phyloP scores from a whole-genome alignment of 139 green algal species.

The Raphidocelis subcapitata region DNA sequence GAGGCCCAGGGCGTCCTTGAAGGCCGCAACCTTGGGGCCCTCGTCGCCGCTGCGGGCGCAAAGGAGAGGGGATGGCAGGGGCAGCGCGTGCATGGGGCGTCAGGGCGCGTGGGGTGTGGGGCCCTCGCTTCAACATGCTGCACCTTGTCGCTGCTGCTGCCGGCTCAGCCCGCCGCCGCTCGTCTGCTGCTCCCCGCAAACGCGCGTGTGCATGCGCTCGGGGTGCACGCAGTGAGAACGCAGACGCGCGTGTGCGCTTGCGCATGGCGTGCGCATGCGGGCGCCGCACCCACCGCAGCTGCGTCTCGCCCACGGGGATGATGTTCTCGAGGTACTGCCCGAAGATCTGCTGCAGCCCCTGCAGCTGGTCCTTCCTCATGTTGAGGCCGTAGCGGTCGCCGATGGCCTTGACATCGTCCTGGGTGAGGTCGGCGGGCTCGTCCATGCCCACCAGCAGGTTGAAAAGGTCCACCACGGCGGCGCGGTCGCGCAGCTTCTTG shows the following conservation, averaged over 20 bases:
- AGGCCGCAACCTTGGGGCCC: slow-evolving; percentile 54
- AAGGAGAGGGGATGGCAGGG: too few relatives aligned
- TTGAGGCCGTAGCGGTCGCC: slow-evolving; percentile 75
- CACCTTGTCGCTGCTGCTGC: too few relatives aligned
- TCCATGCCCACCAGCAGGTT: slow-evolving; percentile 71
- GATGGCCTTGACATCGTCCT: slow-evolving; percentile 53
- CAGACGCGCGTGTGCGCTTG: too few relatives aligned
- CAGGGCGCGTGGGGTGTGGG: too few relatives aligned
- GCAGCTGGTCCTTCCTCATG: slow-evolving; percentile 47
- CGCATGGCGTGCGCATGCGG: too few relatives aligned
- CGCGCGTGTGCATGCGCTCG: too few relatives aligned
- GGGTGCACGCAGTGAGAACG: too few relatives aligned
- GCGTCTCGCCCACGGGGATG: slow-evolving; percentile 76
- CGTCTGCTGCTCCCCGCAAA: too few relatives aligned
- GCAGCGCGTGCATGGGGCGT: too few relatives aligned
- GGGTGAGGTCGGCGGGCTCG: slow-evolving; percentile 55
- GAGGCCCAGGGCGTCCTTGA: slow-evolving; percentile 89
- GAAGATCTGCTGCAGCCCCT: slow-evolving; percentile 79
- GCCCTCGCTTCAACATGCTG: too few relatives aligned
- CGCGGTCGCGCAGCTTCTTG: slow-evolving; percentile 62
- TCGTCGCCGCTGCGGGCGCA: slow-evolving; percentile 57
- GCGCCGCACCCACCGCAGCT: slow-evolving; percentile 73
- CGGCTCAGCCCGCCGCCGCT: too few relatives aligned
- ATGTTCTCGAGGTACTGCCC: slow-evolving; percentile 81
- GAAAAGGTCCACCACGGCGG: slow-evolving; percentile 71